A percentile compares a stretch with the other conserved stretches of the same genome.
phyloP scores from a whole-genome alignment of 306 rosid species.

The Cucurbita argyrosperma region DNA sequence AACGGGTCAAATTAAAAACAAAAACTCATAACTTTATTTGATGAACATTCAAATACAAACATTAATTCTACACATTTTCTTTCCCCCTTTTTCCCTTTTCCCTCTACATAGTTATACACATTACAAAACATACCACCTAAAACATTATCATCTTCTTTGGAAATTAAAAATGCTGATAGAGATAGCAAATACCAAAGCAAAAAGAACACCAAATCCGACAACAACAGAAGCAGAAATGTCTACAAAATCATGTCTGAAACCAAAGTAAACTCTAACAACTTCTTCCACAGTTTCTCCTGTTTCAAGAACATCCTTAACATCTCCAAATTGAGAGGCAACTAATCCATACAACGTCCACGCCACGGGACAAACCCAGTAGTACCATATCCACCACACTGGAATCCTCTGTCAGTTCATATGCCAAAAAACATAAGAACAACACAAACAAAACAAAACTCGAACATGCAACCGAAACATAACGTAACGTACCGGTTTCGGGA shows the following conservation, averaged over 20 bases:
- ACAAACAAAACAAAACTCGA: background rate
- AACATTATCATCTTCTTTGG: constrained; percentile 9
- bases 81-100: too few relatives aligned
- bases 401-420: constrained; percentile 23
- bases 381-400: constrained; percentile 85
- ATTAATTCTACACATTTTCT: too few relatives aligned
- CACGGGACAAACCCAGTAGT: constrained; percentile 51
- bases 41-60: too few relatives aligned
- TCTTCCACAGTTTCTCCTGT: constrained; percentile 8
- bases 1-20: too few relatives aligned
- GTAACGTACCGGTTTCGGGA: constrained; percentile 49
- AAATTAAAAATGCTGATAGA: constrained; percentile 22
- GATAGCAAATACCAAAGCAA: constrained; percentile 26
- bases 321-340: constrained; percentile 42
- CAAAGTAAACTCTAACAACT: constrained; percentile 14
- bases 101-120: too few relatives aligned
- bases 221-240: constrained; percentile 17
- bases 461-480: constrained; percentile 1
- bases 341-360: constrained; percentile 64
- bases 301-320: constrained; percentile 1
- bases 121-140: too few relatives aligned
- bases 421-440: background rate
- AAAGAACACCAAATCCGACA: constrained; percentile 12
- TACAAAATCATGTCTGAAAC: constrained; percentile 24
- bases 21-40: too few relatives aligned